phyloP scores from a whole-genome alignment of 2,329 filamentous ascomycete genomes.

The Aspergillus alliaceus region DNA sequence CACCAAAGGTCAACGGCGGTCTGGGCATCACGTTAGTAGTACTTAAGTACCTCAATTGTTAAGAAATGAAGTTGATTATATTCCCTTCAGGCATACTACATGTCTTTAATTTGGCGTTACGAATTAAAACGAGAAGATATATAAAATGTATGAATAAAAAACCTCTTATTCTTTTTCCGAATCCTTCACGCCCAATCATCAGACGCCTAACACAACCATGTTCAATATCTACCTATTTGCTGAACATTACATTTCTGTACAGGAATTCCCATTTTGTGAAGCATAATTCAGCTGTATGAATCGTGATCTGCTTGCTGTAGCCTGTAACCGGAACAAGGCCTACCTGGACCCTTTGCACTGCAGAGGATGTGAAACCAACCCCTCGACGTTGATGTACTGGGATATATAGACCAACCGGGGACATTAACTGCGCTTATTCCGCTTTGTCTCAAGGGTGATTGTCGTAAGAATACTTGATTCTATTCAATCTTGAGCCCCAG shows the following conservation, averaged over 20 bases:
- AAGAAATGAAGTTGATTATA: too few species aligned
- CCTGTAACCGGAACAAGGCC: background rate
- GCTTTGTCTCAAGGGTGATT: background rate
- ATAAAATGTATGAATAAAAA: too few species aligned
- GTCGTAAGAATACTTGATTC: background rate
- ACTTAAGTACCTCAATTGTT: too few species aligned
- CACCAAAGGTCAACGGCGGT: conserved; percentile 4
- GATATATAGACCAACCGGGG: background rate
- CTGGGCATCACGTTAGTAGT: too few species aligned
- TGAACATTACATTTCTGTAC: background rate
- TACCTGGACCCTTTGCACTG: background rate
- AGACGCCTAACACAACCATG: background rate
- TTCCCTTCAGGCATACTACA: too few species aligned
- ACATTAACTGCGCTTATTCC: background rate
- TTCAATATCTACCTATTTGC: background rate
- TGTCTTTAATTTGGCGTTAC: too few species aligned
- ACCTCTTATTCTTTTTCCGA: too few species aligned
- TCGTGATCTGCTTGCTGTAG: background rate
- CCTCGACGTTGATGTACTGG: background rate
- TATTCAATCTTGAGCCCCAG: background rate
- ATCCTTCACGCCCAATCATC: too few species aligned
- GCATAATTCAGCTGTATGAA: background rate
- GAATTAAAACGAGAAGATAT: too few species aligned
- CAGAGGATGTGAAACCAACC: background rate
- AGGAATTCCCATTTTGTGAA: background rate